These are phyloP conservation scores for Ceratocystis papillata DNA, from an alignment of 2,329 filamentous ascomycete species.

Conservation along the genomic window DNA sequence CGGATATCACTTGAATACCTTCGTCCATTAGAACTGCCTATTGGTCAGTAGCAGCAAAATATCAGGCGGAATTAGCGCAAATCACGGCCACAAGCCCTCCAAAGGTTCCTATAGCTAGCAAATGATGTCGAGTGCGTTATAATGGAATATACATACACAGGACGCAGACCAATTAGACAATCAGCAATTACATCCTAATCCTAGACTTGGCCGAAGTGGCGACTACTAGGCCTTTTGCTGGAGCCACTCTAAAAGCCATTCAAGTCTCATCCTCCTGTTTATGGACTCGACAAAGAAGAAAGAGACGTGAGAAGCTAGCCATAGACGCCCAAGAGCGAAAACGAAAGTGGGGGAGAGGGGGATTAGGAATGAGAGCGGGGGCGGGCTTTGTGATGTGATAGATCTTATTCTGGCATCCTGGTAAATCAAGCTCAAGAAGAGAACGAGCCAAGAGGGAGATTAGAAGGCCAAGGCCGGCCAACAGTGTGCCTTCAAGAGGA, in stretches of 20 bases:
- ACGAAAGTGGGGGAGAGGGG: constrained; percentile 1
- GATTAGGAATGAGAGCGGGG: neutral
- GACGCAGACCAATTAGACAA: no score
- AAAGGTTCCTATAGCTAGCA: no score
- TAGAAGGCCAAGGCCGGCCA: constrained; percentile 2
- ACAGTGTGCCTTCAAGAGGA: neutral
- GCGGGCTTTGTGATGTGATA: constrained; percentile 7
- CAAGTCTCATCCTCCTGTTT: neutral
- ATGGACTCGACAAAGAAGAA: constrained; percentile 2
- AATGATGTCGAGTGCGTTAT: no score
- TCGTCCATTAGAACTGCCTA: no score
- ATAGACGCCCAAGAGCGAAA: neutral
- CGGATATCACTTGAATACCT: no score
- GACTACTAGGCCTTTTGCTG: neutral
- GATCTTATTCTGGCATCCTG: neutral
- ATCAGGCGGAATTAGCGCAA: no score
- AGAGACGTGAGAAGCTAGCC: neutral
- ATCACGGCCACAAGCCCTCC: no score
- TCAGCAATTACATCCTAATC: no score
- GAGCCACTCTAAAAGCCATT: neutral
- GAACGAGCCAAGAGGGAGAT: constrained; percentile 10
- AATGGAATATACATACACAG: no score
- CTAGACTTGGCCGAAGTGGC: no score
- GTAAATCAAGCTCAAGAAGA: constrained; percentile 5
- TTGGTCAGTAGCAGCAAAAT: no score